phyloP scores from a whole-genome alignment of 148 eudicot species.

The Persicaria maculosa region DNA sequence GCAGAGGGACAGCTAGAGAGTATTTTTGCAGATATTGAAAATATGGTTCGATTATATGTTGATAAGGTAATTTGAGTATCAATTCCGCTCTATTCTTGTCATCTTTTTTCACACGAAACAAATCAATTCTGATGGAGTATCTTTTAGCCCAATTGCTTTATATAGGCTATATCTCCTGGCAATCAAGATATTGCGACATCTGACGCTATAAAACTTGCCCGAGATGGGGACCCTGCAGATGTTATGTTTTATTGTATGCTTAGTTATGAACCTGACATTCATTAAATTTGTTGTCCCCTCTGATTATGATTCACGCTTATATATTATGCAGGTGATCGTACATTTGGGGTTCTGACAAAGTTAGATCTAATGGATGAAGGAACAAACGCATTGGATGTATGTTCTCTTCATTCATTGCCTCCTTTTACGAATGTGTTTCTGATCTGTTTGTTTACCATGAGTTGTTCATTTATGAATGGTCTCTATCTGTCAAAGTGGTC shows the following conservation, averaged over 20 bases:
- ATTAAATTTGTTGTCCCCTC: not conserved
- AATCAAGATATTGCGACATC: constrained; percentile 89
- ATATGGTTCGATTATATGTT: constrained; percentile 59
- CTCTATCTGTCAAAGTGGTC: no score
- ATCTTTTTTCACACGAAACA: not conserved
- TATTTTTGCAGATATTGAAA: constrained; percentile 66
- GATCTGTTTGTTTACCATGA: no score
- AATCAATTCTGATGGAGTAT: not conserved
- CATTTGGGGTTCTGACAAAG: constrained; percentile 63
- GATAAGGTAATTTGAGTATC: constrained; percentile 46
- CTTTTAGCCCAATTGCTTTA: constrained; percentile 63
- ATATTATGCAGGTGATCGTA: constrained; percentile 37
- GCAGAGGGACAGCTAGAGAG: constrained; percentile 77
- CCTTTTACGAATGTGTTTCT: no score
- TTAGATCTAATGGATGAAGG: constrained; percentile 67
- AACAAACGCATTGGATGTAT: constrained; percentile 60
- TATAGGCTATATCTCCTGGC: constrained; percentile 81
- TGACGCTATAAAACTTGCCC: constrained; percentile 78
- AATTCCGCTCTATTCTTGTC: not conserved
- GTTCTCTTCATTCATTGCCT: no score
- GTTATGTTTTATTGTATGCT: not conserved
- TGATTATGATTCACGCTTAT: not conserved
- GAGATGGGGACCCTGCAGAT: constrained; percentile 81
- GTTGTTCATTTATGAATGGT: no score
- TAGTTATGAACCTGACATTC: not conserved